These are phyloP conservation scores for Auriscalpium vulgare DNA, from an alignment of 768 basidiomycete genomes.

Conservation along the genomic window DNA sequence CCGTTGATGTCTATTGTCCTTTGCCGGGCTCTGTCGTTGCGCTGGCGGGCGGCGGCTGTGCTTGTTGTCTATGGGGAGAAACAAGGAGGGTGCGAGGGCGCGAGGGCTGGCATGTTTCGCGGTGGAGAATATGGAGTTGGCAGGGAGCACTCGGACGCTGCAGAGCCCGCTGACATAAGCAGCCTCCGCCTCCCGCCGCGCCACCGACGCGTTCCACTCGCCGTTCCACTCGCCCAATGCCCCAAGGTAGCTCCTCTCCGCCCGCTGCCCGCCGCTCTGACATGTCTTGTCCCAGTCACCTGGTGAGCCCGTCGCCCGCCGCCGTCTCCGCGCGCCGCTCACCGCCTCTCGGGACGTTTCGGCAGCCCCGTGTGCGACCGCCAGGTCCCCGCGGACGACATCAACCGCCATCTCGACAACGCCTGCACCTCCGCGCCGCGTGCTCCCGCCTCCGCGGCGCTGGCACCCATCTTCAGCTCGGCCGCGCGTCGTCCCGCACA, in stretches of 20 bases:
- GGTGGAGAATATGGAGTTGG: not conserved
- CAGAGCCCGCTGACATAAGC: not conserved
- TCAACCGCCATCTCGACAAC: constrained; percentile 4
- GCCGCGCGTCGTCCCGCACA: not conserved
- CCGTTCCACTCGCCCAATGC: not conserved
- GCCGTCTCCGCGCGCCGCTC: not conserved
- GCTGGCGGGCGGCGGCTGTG: not conserved
- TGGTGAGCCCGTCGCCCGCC: not conserved
- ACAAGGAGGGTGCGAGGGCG: not conserved
- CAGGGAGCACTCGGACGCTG: not conserved
- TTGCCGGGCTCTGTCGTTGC: constrained; percentile 1
- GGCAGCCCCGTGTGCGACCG: constrained; percentile 1
- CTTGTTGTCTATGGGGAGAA: not conserved
- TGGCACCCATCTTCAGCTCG: not conserved
- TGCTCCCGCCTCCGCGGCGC: too few species aligned
- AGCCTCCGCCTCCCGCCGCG: not conserved
- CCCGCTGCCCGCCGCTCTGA: not conserved
- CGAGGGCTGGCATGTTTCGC: not conserved
- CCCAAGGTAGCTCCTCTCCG: too few species aligned
- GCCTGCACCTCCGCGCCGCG: not conserved
- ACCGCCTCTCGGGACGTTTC: not conserved
- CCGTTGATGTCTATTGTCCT: constrained; percentile 1
- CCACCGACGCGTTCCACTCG: not conserved
- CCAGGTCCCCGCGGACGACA: not conserved
- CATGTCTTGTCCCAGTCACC: not conserved